Evolutionary conservation across 768 basidiomycete species (phyloP), one percentile per base, ranked within the genome.

Genomic region (Tylopilus intermedius): DNA sequence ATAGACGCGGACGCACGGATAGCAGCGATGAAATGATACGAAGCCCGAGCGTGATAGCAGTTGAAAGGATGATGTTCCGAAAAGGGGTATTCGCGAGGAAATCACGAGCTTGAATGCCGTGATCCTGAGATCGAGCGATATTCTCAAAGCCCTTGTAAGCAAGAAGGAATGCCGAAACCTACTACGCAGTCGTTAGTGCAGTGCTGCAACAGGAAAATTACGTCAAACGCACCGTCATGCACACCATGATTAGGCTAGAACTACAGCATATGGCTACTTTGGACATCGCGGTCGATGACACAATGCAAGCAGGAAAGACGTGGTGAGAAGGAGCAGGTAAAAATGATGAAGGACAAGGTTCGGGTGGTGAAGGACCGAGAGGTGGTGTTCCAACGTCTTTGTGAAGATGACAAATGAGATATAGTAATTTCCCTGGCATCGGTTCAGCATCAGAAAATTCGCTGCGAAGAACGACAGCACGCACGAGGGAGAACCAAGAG

Each of bases 271-370:
- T 8, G 81, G 83, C 79, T 83, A 83, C 67, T 90, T 94, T 4
- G 84, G 79, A 32, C 93, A 94, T 58, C 94, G 90, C 5, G 94
- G 94, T 11, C 94, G 74, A 66, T 96, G 96, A 0, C 94, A 94
- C 50, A 96, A 73, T 2, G 90, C 76, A 35, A 95, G 79, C 48
- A 96, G 75, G 72, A 94, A 94, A 65, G 90, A 94, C 71, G 82
- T 84, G 60, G 93, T 78, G 35, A 97, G 74, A 3, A 96, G 72
- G 2, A 90, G 94, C 53, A 94, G 75, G 65, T 97, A 98, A 58
- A 87, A 76, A 71, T 94, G 97, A 41, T 84, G 81, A 47, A 98
- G 76, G 30, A 94, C 75, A 46, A 83, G 63, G 66, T 96, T 95
- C 66, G 86, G 71, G 55, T 86, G 71, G 53, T 82, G 70, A 54